phyloP scores from a whole-genome alignment of 129 eudicot species.

The Lonicera japonica region DNA sequence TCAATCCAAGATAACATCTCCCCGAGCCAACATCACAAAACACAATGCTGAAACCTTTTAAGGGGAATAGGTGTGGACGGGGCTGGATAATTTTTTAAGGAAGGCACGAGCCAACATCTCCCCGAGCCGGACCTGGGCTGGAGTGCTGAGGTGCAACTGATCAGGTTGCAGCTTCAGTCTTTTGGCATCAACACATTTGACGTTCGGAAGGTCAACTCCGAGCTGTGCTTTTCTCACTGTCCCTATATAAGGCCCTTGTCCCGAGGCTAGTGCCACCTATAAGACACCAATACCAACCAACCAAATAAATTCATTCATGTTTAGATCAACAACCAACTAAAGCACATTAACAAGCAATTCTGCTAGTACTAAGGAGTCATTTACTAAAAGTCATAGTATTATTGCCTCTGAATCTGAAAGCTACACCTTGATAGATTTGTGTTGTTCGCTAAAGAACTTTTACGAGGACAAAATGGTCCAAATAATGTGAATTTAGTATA shows the following conservation, averaged over 20 bases:
- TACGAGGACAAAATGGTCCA: no score
- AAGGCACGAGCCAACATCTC: constrained; percentile 65
- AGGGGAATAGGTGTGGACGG: constrained; percentile 18
- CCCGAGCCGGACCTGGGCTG: constrained; percentile 67
- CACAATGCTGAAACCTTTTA: constrained; percentile 4
- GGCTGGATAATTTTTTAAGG: constrained; percentile 28
- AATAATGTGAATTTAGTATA: no score
- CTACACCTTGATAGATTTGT: no score
- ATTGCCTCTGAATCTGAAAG: no score
- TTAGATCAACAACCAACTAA: neutral
- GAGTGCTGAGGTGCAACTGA: constrained; percentile 53
- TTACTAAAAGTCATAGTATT: no score
- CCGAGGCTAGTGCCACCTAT: constrained; percentile 74
- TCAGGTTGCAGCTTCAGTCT: constrained; percentile 53
- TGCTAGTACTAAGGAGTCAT: no score
- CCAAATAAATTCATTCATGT: neutral
- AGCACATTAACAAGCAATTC: no score
- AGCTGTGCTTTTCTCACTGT: constrained; percentile 58
- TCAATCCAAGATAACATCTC: no score
- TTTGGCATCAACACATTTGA: constrained; percentile 63
- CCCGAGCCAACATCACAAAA: no score
- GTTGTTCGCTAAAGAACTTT: no score
- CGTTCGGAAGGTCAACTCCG: constrained; percentile 38
- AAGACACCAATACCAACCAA: neutral
- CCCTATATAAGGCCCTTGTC: constrained; percentile 36